Evolutionary conservation across 1,284 basidiomycete genomes (phyloP), one percentile per base, ranked within the genome.

Genomic region (Pseudozyma sp.): DNA sequence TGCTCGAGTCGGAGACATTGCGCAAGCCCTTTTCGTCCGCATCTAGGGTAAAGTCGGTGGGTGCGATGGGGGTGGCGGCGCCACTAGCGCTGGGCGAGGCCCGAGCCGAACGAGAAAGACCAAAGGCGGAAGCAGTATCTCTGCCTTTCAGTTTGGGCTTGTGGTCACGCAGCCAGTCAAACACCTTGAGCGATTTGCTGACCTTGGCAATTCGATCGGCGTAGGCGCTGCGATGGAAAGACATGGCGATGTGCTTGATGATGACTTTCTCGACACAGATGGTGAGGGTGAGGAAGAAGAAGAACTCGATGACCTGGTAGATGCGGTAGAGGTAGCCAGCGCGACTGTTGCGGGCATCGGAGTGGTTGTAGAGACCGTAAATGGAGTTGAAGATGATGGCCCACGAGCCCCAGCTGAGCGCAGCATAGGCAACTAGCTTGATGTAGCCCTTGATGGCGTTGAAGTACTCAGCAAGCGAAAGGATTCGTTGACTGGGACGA

Each of bases 201-300:
- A 92, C 87, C 19, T 86, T 85, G 10, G 89, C 87, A 14, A 92
- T 86, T 54, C 92, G 90, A 39, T 93, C 92, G 68, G 88, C 88
- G 80, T 90, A 93, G 13, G 92, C 92, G 8, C 88, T 90, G 47
- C 87, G 88, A 81, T 93, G 92, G 85, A 93, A 93, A 17, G 70
- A 73, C 60, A 82, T 80, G 54, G 81, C 78, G 34, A 82, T 81
- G 51, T 68, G 64, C 73, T 77, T 78, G 69, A 82, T 73, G 39
- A 82, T 66, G 57, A 82, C 68, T 75, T 82, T 80, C 47, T 81
- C 78, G 33, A 51, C 75, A 43, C 69, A 74, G 47, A 82, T 63
- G 54, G 79, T 82, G 48, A 82, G 73, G 14, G 69, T 75, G 54
- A 82, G 62, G 64, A 82, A 82, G 66, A 82, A 82, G 59, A 81